Evolutionary conservation across 2,329 filamentous ascomycete genomes (phyloP).

Genomic region (Phoma sp.): DNA sequence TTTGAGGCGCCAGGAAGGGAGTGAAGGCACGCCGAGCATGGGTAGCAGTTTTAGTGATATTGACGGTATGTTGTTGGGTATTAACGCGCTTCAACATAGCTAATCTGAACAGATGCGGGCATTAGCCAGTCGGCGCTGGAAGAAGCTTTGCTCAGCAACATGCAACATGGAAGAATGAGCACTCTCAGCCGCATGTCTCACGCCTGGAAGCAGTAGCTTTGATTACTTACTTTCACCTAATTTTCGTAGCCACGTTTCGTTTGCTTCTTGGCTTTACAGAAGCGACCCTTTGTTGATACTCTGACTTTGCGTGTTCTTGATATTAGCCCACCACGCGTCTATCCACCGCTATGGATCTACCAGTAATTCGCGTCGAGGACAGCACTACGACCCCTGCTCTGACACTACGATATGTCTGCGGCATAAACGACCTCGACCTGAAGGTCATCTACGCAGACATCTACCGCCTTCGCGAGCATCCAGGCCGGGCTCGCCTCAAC

Average conservation of each 20-base stretch:
- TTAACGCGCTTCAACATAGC: background rate
- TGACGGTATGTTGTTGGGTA: conserved; percentile 61
- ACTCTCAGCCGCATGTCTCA: conserved; percentile 70
- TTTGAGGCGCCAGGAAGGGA: conserved; percentile 34
- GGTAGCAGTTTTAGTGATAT: conserved; percentile 87
- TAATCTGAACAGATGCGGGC: conserved; percentile 66
- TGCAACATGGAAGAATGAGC: conserved; percentile 72
- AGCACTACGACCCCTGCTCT: conserved; percentile 10
- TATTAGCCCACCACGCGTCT: no score
- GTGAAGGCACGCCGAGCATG: conserved; percentile 47
- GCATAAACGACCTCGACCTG: conserved; percentile 27
- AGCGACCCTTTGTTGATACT: background rate
- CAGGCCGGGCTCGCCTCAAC: background rate
- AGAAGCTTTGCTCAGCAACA: conserved; percentile 76
- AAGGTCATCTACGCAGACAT: conserved; percentile 19
- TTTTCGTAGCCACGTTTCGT: background rate
- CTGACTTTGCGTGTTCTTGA: no score
- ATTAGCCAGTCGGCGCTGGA: conserved; percentile 82
- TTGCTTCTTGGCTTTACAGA: background rate
- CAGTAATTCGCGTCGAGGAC: conserved; percentile 24
- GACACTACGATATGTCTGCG: conserved; percentile 17
- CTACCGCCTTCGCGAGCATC: conserved; percentile 17
- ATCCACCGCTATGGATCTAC: conserved; percentile 8
- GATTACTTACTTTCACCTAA: background rate
- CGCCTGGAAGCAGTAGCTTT: conserved; percentile 12